Base-by-base conservation (phyloP, 768 basidiomycete species). In the Collybia sordida region DNA sequence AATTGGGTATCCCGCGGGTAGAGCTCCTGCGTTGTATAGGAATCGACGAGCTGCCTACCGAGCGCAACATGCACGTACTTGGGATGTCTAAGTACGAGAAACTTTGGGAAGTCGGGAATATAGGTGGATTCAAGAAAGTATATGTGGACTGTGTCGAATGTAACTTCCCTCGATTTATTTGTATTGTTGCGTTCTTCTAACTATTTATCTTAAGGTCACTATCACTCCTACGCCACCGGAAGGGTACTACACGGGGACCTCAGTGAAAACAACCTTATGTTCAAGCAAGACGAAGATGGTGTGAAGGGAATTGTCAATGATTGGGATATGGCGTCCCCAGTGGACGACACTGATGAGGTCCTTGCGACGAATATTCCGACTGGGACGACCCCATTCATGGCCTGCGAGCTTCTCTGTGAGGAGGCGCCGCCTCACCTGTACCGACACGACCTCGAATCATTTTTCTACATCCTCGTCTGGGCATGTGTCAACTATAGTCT, bases 91-190 rank as follows among this genome's bases (percentile, higher is more conserved):
- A 46, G 7, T 66, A 61, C 41, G 24, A 54, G 21, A 57, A 53
- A 2, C 49, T 69, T 6, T 60, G 60, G 58, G 50, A 61, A 18
- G 61, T 58, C 0, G 47, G 39, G 0, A 55, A 42, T 25, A 37
- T 62, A 0, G 56, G 59, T 14, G 60, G 64, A 23, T 67, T 71
- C 54, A 56, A 62, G 46, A 42, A 54, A 3, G 49, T 60, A 3
- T 69, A 61, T 28, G 42, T 65, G 9, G 64, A 71, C 22, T 60
- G 65, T 36, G 52, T 71, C 1, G 57, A 65, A 61, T 67, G 68
- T 69, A 38, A 39, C 67, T 57, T 6, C 2, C 25, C 14, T 7
- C 22, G 31, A 11, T 17, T 47, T 31, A n/a, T 21, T 43, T 12
- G 17, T 14, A 7, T 18, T 27, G n/a, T 23, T 27, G 28, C 15